Base-by-base conservation (phyloP, 352 stramenopile genomes). In the Albugo laibachii region DNA sequence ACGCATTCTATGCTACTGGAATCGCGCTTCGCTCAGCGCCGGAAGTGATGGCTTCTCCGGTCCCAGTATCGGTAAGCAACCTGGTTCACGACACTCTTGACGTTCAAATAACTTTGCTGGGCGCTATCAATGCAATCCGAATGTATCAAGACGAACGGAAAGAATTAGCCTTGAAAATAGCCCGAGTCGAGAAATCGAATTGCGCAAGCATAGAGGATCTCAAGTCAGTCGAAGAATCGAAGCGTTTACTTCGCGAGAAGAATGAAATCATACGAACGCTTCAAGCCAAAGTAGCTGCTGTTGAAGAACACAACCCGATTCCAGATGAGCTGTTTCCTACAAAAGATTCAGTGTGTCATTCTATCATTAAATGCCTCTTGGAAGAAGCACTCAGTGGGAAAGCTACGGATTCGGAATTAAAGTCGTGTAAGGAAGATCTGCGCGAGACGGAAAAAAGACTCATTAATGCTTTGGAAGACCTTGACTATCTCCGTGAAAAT, bases 211-310 rank as follows among this genome's bases (percentile, higher is more conserved):
- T 13, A 4, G 46, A 54, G 11, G 5, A 4, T 12, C 16, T 15
- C 3, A 43, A 19, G 16, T 19, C 16, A 10, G 3, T 43, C 16
- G 38, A 43, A 43, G 8, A 39, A 21, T 45, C 83, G 42, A 72
- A 65, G 46, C 19, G 45, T 20, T 36, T 60, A 18, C 47, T 85
- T 31, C 53, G 55, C 18, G 50, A 58, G 14, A 83, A 84, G 43
- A 80, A 71, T 40, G 50, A 50, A 16, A 61, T 68, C 10, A 83
- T 86, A 46, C 62, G 65, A 0, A 31, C 69, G 39, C 57, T 86
- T 2, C 74, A 86, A 46, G 69, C 75, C 37, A 78, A 79, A 37
- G 49, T 86, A 3, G 49, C 58, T 2, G 65, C 52, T 34, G 56
- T 83, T 10, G 69, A 82, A 48, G 71, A 68, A 40, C 74, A 57